phyloP scores from a whole-genome alignment of 306 rosid genomes.

The Amphicarpaea edgeworthii region DNA sequence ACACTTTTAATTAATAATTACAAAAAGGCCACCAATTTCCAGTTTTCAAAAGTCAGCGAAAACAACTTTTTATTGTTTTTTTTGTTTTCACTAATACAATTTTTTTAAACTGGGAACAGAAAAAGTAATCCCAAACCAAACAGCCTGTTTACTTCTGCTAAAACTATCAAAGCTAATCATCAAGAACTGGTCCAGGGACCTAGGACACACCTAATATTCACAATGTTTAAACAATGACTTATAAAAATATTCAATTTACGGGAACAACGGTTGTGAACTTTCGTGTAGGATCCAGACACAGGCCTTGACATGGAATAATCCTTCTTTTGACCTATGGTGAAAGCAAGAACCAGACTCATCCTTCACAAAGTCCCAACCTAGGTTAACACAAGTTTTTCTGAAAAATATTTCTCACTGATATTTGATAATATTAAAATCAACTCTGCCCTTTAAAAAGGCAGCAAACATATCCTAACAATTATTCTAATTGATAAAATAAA shows the following conservation, averaged over 20 bases:
- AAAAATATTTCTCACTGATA: too few relatives aligned
- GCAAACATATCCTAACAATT: too few relatives aligned
- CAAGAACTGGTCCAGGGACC: not conserved
- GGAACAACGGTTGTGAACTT: not conserved
- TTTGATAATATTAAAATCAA: too few relatives aligned
- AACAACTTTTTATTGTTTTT: not conserved
- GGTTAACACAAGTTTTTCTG: too few relatives aligned
- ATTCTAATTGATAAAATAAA: too few relatives aligned
- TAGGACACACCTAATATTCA: not conserved
- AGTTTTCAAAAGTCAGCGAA: not conserved
- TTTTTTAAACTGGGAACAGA: not conserved
- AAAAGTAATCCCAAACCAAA: not conserved
- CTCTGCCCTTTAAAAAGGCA: too few relatives aligned
- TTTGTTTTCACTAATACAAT: not conserved
- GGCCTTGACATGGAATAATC: not conserved
- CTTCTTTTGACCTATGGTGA: not conserved
- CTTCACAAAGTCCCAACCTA: too few relatives aligned
- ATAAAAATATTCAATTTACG: not conserved
- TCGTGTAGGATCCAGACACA: not conserved
- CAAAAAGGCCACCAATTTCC: not conserved
- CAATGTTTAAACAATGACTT: not conserved
- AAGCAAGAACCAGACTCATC: not conserved
- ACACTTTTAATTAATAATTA: not conserved
- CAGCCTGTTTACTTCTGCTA: not conserved
- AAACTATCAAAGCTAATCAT: not conserved